Evolutionary conservation across 1,139 yeast species (phyloP).

Genomic region (Candida sanyaensis): DNA sequence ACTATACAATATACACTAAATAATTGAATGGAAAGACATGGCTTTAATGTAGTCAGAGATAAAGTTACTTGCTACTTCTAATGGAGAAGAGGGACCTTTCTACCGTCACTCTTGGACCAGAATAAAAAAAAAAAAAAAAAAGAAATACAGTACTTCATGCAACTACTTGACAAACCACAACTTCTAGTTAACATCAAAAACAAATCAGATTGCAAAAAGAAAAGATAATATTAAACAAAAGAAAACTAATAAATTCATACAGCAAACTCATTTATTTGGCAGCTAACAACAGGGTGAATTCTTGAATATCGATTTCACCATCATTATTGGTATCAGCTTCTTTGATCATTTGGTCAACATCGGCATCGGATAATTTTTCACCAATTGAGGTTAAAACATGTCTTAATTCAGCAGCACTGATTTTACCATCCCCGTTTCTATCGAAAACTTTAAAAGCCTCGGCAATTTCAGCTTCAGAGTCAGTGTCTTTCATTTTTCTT

Average conservation of each 20-base stretch:
- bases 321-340: slow-evolving; percentile 96
- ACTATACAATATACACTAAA: not conserved
- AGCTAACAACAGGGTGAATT: slow-evolving; percentile 79
- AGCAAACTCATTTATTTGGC: slow-evolving; percentile 32
- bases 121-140: not conserved
- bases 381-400: slow-evolving; percentile 97
- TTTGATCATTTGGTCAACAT: slow-evolving; percentile 93
- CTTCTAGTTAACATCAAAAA: not conserved
- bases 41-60: not conserved
- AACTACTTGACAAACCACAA: no score
- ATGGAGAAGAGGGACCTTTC: not conserved
- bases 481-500: slow-evolving; percentile 94
- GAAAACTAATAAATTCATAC: not conserved
- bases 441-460: slow-evolving; percentile 97
- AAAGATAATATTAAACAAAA: not conserved
- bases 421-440: slow-evolving; percentile 94
- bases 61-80: not conserved
- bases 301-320: slow-evolving; percentile 95
- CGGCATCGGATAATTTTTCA: slow-evolving; percentile 92
- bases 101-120: not conserved
- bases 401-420: slow-evolving; percentile 93
- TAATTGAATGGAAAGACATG: not conserved
- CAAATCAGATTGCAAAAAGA: not conserved
- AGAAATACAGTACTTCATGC: not conserved
- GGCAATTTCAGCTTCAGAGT: slow-evolving; percentile 93